Conservation (phyloP, 495 filamentous ascomycete species). For the Neurospora sp. region DNA sequence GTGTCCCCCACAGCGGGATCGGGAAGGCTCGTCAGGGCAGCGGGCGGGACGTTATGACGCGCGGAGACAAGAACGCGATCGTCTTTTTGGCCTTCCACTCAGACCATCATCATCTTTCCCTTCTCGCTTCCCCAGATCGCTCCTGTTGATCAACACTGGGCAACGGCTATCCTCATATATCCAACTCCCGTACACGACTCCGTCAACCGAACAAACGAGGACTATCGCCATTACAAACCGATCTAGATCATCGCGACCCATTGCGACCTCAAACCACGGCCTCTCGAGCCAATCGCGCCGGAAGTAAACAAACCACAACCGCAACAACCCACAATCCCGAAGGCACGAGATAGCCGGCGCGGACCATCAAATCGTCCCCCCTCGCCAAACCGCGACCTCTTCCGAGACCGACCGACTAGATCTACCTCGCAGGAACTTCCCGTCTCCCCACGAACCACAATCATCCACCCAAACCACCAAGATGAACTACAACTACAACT, state of each 20-base stretch:
- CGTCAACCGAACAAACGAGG: neutral
- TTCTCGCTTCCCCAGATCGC: neutral
- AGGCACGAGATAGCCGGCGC: neutral
- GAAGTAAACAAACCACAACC: neutral
- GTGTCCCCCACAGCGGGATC: neutral
- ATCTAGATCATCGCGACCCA: neutral
- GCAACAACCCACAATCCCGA: neutral
- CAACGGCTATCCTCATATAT: neutral
- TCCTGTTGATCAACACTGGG: neutral
- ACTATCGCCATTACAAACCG: neutral
- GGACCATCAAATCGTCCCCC: neutral
- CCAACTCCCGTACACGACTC: neutral
- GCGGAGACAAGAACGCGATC: neutral
- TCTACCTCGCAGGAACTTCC: neutral
- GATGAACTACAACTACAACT: neutral
- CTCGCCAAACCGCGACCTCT: neutral
- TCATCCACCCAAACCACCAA: neutral
- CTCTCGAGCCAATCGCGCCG: neutral
- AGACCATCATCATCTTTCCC: neutral
- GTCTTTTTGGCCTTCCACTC: neutral
- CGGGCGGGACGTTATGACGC: neutral
- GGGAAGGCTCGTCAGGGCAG: neutral
- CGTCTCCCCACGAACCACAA: neutral
- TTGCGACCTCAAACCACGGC: neutral
- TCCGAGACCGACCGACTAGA: neutral